Evolutionary conservation across 2,329 filamentous ascomycete genomes (phyloP).

Genomic region (Chaetomiaceae sp.): DNA sequence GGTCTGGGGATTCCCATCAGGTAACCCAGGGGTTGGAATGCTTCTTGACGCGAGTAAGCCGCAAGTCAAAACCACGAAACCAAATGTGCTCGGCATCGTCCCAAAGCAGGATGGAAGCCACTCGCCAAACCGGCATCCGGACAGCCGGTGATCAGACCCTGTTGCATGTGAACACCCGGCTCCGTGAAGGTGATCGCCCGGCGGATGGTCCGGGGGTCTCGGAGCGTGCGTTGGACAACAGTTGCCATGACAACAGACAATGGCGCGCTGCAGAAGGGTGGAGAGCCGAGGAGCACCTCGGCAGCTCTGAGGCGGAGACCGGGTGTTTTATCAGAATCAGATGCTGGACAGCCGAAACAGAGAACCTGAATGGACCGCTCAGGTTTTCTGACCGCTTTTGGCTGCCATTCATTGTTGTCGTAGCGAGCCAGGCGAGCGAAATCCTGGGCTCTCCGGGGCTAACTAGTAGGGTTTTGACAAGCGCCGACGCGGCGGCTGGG

Average conservation of each 20-base stretch:
- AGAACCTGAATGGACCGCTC: too few species aligned
- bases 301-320: conserved; percentile 1
- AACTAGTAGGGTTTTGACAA: not conserved
- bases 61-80: too few species aligned
- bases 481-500: conserved; percentile 7
- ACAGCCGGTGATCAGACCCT: not conserved
- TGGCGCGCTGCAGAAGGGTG: conserved; percentile 13
- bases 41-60: too few species aligned
- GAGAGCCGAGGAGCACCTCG: conserved; percentile 18
- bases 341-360: not conserved
- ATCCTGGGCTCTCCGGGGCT: too few species aligned
- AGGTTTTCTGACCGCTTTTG: not conserved
- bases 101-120: too few species aligned
- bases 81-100: too few species aligned
- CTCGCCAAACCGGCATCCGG: too few species aligned
- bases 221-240: too few species aligned
- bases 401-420: too few species aligned
- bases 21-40: too few species aligned
- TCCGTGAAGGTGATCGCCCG: conserved; percentile 10
- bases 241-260: conserved; percentile 27
- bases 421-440: not conserved
- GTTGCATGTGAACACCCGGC: conserved; percentile 20
- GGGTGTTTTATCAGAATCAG: conserved; percentile 2
- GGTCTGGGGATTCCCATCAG: too few species aligned
- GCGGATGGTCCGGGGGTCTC: conserved; percentile 15